A percentile compares a stretch with the other conserved stretches of the same genome.
Conservation (phyloP, 768 basidiomycete species). For the Sutorius australiensis region DNA sequence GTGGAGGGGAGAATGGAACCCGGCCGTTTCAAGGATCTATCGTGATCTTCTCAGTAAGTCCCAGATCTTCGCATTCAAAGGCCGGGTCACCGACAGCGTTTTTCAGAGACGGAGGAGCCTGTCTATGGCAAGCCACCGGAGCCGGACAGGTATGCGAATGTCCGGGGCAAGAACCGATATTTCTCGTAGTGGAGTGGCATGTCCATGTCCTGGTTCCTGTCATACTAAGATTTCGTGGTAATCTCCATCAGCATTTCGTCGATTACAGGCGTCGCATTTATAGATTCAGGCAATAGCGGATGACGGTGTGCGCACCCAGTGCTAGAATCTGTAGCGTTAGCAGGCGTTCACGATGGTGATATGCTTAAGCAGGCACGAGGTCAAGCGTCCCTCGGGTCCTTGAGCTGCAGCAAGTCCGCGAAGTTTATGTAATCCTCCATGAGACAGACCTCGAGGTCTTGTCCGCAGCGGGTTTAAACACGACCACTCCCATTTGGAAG, state of each 20-base stretch:
- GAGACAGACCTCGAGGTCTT: not conserved
- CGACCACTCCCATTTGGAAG: not conserved
- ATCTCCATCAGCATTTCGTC: not conserved
- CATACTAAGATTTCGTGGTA: not conserved
- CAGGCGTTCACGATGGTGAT: too few relatives aligned
- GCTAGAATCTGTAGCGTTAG: too few relatives aligned
- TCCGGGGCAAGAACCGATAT: slow-evolving; percentile 30
- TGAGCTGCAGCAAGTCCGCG: too few relatives aligned
- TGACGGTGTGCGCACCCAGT: too few relatives aligned
- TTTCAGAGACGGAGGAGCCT: slow-evolving; percentile 21
- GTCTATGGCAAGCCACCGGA: slow-evolving; percentile 28
- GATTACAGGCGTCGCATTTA: too few relatives aligned
- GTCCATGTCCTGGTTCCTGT: not conserved
- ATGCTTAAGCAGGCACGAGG: too few relatives aligned
- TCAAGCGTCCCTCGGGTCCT: too few relatives aligned
- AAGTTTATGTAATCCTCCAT: too few relatives aligned
- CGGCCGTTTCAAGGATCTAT: slow-evolving; percentile 64
- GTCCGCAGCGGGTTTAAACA: not conserved
- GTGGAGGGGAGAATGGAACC: slow-evolving; percentile 79
- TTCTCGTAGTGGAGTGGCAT: slow-evolving; percentile 12
- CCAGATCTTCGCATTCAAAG: not conserved
- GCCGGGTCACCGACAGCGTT: not conserved
- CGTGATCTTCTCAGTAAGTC: slow-evolving; percentile 61
- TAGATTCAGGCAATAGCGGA: too few relatives aligned
- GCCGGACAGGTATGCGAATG: slow-evolving; percentile 28